phyloP scores from a whole-genome alignment of 2,329 filamentous ascomycete genomes.

The Colletotrichum viniferum region DNA sequence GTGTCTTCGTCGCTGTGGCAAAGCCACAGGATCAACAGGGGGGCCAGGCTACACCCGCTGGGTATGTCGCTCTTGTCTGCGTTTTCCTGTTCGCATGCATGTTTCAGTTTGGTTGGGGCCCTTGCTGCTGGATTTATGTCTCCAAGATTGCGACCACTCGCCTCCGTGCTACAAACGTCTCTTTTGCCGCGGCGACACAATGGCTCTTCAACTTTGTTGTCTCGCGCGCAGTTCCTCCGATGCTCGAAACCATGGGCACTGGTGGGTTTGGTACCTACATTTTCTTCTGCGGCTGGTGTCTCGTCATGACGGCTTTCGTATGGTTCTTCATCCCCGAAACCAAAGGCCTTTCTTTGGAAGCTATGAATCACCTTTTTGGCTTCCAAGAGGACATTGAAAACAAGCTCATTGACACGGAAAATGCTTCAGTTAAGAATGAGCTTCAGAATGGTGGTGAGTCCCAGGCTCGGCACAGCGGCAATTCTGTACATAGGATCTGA shows the following conservation, averaged over 20 bases:
- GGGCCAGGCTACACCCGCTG: constrained; percentile 39
- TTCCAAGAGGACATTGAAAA: neutral
- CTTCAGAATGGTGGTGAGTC: neutral
- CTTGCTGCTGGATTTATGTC: constrained; percentile 48
- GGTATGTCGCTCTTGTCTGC: constrained; percentile 69
- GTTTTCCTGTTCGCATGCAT: constrained; percentile 64
- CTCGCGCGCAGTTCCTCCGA: constrained; percentile 65
- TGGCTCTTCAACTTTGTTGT: constrained; percentile 72
- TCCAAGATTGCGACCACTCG: constrained; percentile 58
- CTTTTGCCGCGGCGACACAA: constrained; percentile 64
- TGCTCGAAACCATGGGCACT: constrained; percentile 56
- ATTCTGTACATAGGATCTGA: neutral
- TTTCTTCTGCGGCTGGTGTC: constrained; percentile 43
- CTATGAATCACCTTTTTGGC: constrained; percentile 17
- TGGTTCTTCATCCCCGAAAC: constrained; percentile 56
- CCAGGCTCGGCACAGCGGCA: neutral
- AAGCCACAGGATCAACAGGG: constrained; percentile 48
- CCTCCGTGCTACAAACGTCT: constrained; percentile 54
- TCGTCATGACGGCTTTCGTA: constrained; percentile 22
- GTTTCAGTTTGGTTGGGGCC: constrained; percentile 44
- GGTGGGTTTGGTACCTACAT: constrained; percentile 48
- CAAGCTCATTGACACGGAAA: constrained; percentile 2
- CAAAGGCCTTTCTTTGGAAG: constrained; percentile 38
- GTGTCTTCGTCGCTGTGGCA: constrained; percentile 65
- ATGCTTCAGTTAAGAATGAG: neutral